These are phyloP conservation scores for Cystofilobasidium bisporidii DNA, from an alignment of 768 basidiomycete genomes.

Conservation along the genomic window DNA sequence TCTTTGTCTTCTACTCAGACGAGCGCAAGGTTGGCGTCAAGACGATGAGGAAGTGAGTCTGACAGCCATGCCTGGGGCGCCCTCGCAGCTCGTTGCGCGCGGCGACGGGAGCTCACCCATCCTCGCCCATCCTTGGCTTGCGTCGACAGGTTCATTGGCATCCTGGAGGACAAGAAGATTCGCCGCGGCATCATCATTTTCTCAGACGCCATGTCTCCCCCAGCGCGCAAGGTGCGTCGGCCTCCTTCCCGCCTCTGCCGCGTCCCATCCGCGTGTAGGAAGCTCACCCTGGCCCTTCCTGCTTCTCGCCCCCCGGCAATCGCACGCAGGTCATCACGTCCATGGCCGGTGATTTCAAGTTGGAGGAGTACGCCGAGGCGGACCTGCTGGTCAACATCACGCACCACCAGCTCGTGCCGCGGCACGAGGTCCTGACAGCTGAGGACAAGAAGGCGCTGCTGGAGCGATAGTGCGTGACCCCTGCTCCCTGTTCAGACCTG, in stretches of 20 bases:
- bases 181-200: slow-evolving; percentile 89
- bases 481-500: neutral
- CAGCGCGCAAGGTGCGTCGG: slow-evolving; percentile 72
- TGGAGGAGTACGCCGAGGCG: slow-evolving; percentile 94
- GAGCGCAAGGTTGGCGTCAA: slow-evolving; percentile 93
- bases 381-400: slow-evolving; percentile 96
- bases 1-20: slow-evolving; percentile 93
- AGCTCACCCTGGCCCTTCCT: neutral
- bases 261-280: neutral
- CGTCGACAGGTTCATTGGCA: slow-evolving; percentile 60
- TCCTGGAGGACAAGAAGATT: slow-evolving; percentile 85
- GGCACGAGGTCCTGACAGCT: slow-evolving; percentile 71
- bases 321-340: slow-evolving; percentile 94
- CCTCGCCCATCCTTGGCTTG: no score
- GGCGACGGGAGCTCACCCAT: neutral
- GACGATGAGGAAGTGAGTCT: slow-evolving; percentile 86
- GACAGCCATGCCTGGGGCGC: neutral
- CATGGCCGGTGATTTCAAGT: slow-evolving; percentile 71
- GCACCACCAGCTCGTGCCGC: slow-evolving; percentile 87
- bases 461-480: slow-evolving; percentile 75
- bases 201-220: slow-evolving; percentile 90
- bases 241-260: neutral
- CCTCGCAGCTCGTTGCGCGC: neutral
- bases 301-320: no score
- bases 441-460: slow-evolving; percentile 81